A percentile compares a stretch with the other conserved stretches of the same genome.
Evolutionary conservation across 352 stramenopile species (phyloP).

Genomic region (Pythium volutum): DNA sequence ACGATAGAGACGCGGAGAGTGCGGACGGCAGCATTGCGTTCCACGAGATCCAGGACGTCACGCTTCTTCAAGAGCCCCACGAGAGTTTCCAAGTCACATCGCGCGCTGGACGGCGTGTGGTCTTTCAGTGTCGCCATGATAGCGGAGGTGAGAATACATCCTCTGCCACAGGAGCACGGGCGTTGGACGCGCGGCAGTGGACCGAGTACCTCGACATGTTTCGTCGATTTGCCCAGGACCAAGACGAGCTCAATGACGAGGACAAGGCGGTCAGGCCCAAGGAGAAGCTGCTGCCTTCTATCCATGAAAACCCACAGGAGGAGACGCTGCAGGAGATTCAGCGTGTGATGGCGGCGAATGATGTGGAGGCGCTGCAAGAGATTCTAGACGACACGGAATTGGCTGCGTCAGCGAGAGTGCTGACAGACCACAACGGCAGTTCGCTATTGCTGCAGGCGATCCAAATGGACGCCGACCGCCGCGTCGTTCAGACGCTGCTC

Average conservation of each 20-base stretch:
- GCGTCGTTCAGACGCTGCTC: constrained; percentile 32
- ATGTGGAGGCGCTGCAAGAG: constrained; percentile 24
- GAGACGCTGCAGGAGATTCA: constrained; percentile 28
- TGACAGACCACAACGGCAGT: constrained; percentile 42
- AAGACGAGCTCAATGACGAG: background rate
- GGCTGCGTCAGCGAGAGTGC: background rate
- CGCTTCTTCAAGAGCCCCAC: constrained; percentile 15
- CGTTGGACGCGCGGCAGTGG: constrained; percentile 39
- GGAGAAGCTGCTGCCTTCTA: background rate
- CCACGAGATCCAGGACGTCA: constrained; percentile 31
- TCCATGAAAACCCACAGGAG: background rate
- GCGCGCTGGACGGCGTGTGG: constrained; percentile 27
- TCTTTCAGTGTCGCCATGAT: constrained; percentile 43
- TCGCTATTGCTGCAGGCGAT: constrained; percentile 52
- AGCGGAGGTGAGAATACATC: background rate
- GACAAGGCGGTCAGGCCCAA: too few species aligned
- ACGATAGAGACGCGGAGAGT: constrained; percentile 17
- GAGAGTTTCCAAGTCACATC: constrained; percentile 46
- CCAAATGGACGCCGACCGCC: constrained; percentile 29
- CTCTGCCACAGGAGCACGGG: background rate
- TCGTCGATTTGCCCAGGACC: constrained; percentile 35
- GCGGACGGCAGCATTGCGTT: constrained; percentile 28
- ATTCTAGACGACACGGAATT: constrained; percentile 13
- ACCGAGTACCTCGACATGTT: constrained; percentile 49
- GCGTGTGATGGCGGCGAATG: constrained; percentile 23